Percentiles rank a stretch among this genome's conserved stretches.
phyloP scores from a whole-genome alignment of 495 filamentous ascomycete species.

The Penicillium tannophilum region DNA sequence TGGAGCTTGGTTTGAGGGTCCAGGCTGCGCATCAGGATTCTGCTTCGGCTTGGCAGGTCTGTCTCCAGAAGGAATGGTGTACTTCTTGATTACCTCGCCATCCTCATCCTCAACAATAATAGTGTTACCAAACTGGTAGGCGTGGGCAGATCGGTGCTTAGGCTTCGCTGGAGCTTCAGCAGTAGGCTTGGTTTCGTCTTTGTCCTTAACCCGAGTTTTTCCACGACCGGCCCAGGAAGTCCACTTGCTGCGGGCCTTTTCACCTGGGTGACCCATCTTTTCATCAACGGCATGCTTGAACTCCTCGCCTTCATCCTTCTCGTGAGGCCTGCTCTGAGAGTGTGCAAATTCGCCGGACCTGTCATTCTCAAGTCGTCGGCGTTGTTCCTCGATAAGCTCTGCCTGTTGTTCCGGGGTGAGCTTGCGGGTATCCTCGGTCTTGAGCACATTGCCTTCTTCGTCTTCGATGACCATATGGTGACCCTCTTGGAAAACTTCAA shows the following conservation, averaged over 20 bases:
- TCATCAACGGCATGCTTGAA: slow-evolving; percentile 37
- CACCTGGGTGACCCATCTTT: slow-evolving; percentile 26
- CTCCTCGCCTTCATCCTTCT: slow-evolving; percentile 49
- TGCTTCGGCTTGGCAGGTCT: slow-evolving; percentile 23
- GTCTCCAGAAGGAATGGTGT: slow-evolving; percentile 68
- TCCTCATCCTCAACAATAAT: slow-evolving; percentile 98
- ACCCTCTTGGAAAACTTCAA: slow-evolving; percentile 82
- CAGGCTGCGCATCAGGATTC: slow-evolving; percentile 24
- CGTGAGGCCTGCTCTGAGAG: slow-evolving; percentile 45
- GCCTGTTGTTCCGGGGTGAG: slow-evolving; percentile 48
- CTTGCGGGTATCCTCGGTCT: slow-evolving; percentile 48
- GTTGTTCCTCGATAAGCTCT: slow-evolving; percentile 58
- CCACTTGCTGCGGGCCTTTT: slow-evolving; percentile 39
- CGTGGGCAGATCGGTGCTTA: slow-evolving; percentile 67
- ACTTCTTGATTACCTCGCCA: slow-evolving; percentile 96
- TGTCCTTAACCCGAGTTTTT: slow-evolving; percentile 26
- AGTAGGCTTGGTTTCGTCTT: slow-evolving; percentile 21
- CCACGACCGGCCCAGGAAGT: slow-evolving; percentile 46
- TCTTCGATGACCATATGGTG: slow-evolving; percentile 82
- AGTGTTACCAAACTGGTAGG: slow-evolving; percentile 94
- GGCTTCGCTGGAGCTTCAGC: slow-evolving; percentile 24
- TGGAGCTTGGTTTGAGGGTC: slow-evolving; percentile 29
- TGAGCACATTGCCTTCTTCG: slow-evolving; percentile 81
- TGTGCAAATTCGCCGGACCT: slow-evolving; percentile 44
- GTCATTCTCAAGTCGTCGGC: slow-evolving; percentile 61